Evolutionary conservation across 768 basidiomycete genomes (phyloP), one percentile per base, ranked within the genome.

Genomic region (Antrodiella citrinella): DNA sequence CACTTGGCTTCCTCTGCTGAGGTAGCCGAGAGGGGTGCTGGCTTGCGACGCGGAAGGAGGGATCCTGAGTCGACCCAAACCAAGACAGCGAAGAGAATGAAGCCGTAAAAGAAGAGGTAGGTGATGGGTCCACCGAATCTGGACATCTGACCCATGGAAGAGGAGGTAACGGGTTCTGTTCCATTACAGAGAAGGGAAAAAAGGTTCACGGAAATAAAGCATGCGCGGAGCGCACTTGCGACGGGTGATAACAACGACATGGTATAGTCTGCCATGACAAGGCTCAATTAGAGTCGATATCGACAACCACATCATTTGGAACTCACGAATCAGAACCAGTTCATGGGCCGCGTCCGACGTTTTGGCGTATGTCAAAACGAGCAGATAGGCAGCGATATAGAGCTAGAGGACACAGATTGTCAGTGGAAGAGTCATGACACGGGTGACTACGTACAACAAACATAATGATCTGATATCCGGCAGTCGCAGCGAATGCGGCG

Each of bases 31-130:
- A 46, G 7, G 53, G 54, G 48, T 54, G 56, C 63, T 56, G 66
- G 59, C 59, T 62, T 45, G 53, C 65, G 43, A 3, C 76, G 70
- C 35, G 73, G 71, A 15, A 76, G 54, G 19, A 75, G 57, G 10
- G 81, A 77, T 2, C 86, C 85, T 3, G 86, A 87, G 59, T 88
- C 85, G 22, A 75, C 77, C 74, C 78, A 84, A 20, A 88, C 77
- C 18, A 90, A 77, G 25, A 88, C 66, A 2, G 59, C 74, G 45
- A 88, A 73, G 5, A 86, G 74, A 15, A 80, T 56, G 26, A 84
- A 61, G 19, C 73, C 69, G 45, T 83, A 80, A 21, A 82, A 54
- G 49, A 88, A 71, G 46, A 89, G 76, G 60, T 90, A 91, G 5
- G 78, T 55, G 52, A 90, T 87, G 0, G 88, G 87, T 9, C 86